Evolutionary conservation across 495 filamentous ascomycete species (phyloP), one percentile per base, ranked within the genome.

Genomic region (Aspergillus homomorphus): DNA sequence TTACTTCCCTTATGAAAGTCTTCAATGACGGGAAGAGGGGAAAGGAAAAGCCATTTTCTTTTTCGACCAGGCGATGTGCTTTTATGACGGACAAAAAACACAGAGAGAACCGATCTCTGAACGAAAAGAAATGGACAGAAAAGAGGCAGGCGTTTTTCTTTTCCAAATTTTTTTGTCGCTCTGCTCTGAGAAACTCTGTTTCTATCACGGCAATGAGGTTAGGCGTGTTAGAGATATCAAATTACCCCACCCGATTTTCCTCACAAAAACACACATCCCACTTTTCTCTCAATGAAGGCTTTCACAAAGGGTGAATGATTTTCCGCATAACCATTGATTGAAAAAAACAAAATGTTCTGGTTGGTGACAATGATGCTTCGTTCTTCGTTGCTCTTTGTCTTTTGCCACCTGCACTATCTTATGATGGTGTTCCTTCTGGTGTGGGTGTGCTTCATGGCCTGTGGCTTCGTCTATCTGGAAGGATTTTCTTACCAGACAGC

Each of bases 261-360:
- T 38, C 33, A 38, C n/a, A 38, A 38, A 38, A 38, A 63, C 69
- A 62, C 61, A 64, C 69, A 69, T 70, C 64, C 33, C 60, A 66
- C 69, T 75, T 76, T 78, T 76, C 70, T 70, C 12, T 38, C 76
- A 74, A 78, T 78, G 74, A 73, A 74, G 76, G 76, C 74, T 76
- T 38, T 69, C 76, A 77, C 76, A 50, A 67, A 67, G 62, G 72
- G 75, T 77, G 75, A 38, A 72, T 74, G 70, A 69, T 72, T 64
- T 38, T 70, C 74, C 75, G 75, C 73, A 73, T 77, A 77, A 77
- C 70, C 72, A 77, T 77, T 77, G 75, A 63, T 76, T 38, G 72
- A 75, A 77, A 76, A 69, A n/a, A n/a, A n/a, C n/a, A n/a, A n/a
- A n/a, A n/a, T n/a, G 70, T 66, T 50, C 21, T 43, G 23, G 28